Base-by-base conservation (phyloP, 2,329 filamentous ascomycete species). In the Penicillium sp. region DNA sequence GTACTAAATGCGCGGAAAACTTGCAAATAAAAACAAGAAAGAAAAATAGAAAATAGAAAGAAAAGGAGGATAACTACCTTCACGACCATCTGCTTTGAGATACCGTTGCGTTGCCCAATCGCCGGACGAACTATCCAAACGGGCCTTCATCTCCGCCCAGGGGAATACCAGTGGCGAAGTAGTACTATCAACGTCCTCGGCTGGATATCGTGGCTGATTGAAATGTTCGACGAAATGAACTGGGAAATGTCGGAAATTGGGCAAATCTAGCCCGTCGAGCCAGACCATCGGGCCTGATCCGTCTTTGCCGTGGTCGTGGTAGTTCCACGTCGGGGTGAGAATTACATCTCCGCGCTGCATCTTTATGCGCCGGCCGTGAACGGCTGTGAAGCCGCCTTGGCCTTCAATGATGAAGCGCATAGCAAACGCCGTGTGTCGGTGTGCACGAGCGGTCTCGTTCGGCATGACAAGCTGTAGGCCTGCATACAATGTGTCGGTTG, bases 291-390 rank as follows among this genome's bases (percentile, higher is more conserved):
- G 79, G 1, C 72, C 72, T 1, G 72, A 70, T 8, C 80, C 78
- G 51, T 84, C 80, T 44, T 84, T 84, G 3, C 82, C 82, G 51
- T 85, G 81, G 53, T 84, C 82, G 54, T 83, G 81, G 75, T 79
- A 84, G 60, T 82, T 78, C 81, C 81, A 84, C 0, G 74, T 78
- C 0, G 81, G 82, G 0, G 82, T 85, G 0, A 84, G 65, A 13
- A 84, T 79, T 1, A 84, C 78, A 56, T 84, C 81, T 8, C 81
- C 81, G 2, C 76, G 71, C 18, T 72, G 61, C 64, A 85, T 79
- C 2, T 70, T 66, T 57, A 85, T 79, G 49, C 79, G 76, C 39
- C 73, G 68, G 5, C 82, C 81, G 45, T 82, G 79, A 0, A 84
- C 79, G 0, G 81, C 80, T 0, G 82, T 84, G 60, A 83, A 85